A percentile compares a stretch with the other conserved stretches of the same genome.
phyloP scores from a whole-genome alignment of 148 eudicot species.

The Cornus florida region DNA sequence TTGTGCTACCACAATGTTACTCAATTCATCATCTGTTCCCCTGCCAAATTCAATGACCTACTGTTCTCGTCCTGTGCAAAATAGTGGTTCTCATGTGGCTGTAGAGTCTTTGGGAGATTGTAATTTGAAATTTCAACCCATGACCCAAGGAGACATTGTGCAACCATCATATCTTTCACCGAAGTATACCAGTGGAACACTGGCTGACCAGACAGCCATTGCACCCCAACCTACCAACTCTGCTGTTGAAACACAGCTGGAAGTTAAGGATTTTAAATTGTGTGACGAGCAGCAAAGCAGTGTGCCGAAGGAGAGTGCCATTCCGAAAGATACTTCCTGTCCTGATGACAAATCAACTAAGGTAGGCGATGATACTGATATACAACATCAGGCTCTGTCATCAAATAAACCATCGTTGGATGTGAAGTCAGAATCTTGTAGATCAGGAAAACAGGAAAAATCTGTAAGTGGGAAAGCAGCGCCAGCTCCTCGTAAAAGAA shows the following conservation, averaged over 20 bases:
- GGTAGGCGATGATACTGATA: conserved; percentile 29
- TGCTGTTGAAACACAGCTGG: conserved; percentile 22
- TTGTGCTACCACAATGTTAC: conserved; percentile 66
- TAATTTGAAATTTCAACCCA: conserved; percentile 26
- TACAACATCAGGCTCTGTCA: conserved; percentile 37
- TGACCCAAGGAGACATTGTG: conserved; percentile 24
- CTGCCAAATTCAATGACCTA: conserved; percentile 60
- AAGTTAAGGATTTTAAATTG: conserved; percentile 27
- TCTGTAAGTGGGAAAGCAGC: conserved; percentile 36
- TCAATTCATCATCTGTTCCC: conserved; percentile 77
- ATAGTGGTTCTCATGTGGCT: conserved; percentile 18
- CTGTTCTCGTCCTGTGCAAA: conserved; percentile 46
- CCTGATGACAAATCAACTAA: conserved; percentile 31
- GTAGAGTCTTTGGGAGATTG: conserved; percentile 33
- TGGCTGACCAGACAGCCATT: conserved; percentile 28
- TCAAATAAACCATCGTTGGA: conserved; percentile 34
- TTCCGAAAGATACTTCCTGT: conserved; percentile 30
- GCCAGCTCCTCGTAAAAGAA: conserved; percentile 55
- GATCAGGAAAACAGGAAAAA: conserved; percentile 63
- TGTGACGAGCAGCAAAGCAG: conserved; percentile 24
- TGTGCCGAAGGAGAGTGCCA: conserved; percentile 25
- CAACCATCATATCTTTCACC: conserved; percentile 43
- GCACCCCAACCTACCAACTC: conserved; percentile 37
- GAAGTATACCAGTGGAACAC: conserved; percentile 18
- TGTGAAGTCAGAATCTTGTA: conserved; percentile 52